Percentiles rank a stretch among this genome's conserved stretches.
Conservation (phyloP, 345 rosid species). For the Nasturtium officinale region DNA sequence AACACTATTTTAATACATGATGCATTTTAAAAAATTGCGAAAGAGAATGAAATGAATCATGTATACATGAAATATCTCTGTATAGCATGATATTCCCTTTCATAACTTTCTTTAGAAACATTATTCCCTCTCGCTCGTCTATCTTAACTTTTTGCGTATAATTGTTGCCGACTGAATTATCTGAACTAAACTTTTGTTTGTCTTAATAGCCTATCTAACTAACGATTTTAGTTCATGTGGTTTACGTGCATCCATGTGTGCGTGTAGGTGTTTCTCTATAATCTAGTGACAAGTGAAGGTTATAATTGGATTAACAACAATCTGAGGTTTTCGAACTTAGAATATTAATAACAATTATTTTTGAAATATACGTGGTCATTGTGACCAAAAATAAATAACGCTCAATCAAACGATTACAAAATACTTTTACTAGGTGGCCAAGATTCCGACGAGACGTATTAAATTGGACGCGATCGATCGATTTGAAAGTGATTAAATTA, state of each 20-base stretch:
- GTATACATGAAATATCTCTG: no score
- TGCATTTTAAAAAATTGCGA: no score
- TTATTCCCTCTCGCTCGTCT: no score
- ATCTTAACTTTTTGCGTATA: no score
- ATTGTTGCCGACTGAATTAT: not conserved
- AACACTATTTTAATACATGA: no score
- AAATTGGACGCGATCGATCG: not conserved
- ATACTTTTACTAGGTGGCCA: not conserved
- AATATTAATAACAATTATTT: not conserved
- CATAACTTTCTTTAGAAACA: no score
- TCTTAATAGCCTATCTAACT: not conserved
- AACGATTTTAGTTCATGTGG: not conserved
- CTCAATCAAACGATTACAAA: not conserved
- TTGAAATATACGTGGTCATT: constrained; percentile 14
- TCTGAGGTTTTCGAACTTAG: not conserved
- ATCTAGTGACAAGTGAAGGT: constrained; percentile 8
- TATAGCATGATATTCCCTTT: no score
- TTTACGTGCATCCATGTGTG: not conserved
- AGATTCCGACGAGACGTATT: constrained; percentile 26
- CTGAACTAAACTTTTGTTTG: not conserved
- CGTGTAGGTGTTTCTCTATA: constrained; percentile 11
- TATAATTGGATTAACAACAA: not conserved
- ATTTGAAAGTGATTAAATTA: not conserved
- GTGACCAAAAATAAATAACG: not conserved
- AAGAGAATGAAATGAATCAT: no score